phyloP scores from a whole-genome alignment of 176 grass and related monocot genomes.

The Hordeum vulgare region MorexV3_pseudomolecules_assembly NC_058520.1:23353222-23353721 shows the following conservation, averaged over 20 bases:
- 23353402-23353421: slow-evolving; percentile 25
- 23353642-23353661: slow-evolving; percentile 26
- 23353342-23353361: slow-evolving; percentile 44
- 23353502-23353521: slow-evolving; percentile 46
- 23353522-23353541: slow-evolving; percentile 38
- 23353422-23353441: background rate
- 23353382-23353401: background rate
- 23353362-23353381: slow-evolving; percentile 7
- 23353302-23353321: slow-evolving; percentile 39
- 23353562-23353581: slow-evolving; percentile 6
- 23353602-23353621: background rate
- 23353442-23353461: background rate
- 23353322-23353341: slow-evolving; percentile 57
- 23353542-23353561: slow-evolving; percentile 74
- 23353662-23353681: slow-evolving; percentile 61
- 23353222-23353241: slow-evolving; percentile 48
- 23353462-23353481: background rate
- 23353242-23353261: slow-evolving; percentile 79
- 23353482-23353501: slow-evolving; percentile 43
- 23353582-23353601: background rate
- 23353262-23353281: slow-evolving; percentile 21
- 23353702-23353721: slow-evolving; percentile 87
- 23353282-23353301: slow-evolving; percentile 12
- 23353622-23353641: background rate
- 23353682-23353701: slow-evolving; percentile 45